Conservation (phyloP, 345 rosid genomes). For the Camelina laxa region DNA sequence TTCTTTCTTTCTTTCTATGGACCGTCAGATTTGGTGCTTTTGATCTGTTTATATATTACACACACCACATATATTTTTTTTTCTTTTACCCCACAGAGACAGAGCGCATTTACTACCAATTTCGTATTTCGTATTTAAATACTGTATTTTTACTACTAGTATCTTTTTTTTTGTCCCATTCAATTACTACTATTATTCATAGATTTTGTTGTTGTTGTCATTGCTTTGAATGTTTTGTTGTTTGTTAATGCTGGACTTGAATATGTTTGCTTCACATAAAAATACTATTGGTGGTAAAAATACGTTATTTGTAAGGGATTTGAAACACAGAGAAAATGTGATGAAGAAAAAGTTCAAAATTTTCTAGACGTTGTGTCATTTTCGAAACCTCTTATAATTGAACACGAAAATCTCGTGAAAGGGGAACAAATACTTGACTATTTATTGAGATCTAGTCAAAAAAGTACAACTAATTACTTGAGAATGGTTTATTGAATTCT, state of each 20-base stretch:
- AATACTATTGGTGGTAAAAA: too few species aligned
- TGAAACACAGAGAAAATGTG: slow-evolving; percentile 1
- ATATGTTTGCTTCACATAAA: not conserved
- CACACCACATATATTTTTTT: not conserved
- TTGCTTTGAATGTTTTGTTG: not conserved
- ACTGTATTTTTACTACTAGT: too few species aligned
- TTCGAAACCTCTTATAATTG: slow-evolving; percentile 5
- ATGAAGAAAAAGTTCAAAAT: not conserved
- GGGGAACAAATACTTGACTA: not conserved
- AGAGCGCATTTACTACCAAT: slow-evolving; percentile 14
- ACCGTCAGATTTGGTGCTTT: slow-evolving; percentile 27
- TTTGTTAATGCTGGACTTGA: not conserved
- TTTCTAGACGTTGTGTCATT: slow-evolving; percentile 18
- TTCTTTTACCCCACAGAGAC: slow-evolving; percentile 19
- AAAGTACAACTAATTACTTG: not conserved
- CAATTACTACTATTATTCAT: slow-evolving; percentile 9
- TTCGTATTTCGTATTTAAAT: not conserved
- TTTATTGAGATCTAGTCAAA: slow-evolving; percentile 4
- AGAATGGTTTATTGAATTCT: not conserved
- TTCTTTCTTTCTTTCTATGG: slow-evolving; percentile 27
- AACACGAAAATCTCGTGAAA: slow-evolving; percentile 19
- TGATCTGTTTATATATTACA: slow-evolving; percentile 29
- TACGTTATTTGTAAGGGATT: too few species aligned
- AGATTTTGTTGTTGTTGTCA: slow-evolving; percentile 8
- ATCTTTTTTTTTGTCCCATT: not conserved